Evolutionary conservation across 371 early-diverging fungal genomes (phyloP).

Genomic region (Mucor sp.): DNA sequence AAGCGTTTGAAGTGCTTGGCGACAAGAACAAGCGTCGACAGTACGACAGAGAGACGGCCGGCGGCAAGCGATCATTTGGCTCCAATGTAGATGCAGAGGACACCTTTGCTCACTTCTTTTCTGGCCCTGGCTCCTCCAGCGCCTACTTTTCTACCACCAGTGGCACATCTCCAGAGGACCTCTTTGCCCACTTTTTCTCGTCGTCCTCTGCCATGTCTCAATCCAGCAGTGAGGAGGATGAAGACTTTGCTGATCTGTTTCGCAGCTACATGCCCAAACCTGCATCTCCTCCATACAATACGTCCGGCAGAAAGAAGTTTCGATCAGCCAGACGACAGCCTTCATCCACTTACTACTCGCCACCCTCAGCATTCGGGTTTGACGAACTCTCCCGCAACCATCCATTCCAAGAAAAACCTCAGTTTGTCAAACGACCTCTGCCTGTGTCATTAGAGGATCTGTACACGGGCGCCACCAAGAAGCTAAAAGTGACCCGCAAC

Average conservation of each 20-base stretch:
- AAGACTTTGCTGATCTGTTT: conserved; percentile 5
- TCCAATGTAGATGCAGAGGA: conserved; percentile 71
- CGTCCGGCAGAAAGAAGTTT: background rate
- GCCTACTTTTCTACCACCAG: background rate
- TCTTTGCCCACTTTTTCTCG: conserved; percentile 1
- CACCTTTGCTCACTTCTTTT: conserved; percentile 87
- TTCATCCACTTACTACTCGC: background rate
- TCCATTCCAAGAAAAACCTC: conserved; percentile 37
- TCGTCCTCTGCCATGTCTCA: background rate
- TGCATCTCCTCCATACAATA: conserved; percentile 7
- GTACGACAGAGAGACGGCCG: background rate
- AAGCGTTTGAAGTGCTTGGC: conserved; percentile 97
- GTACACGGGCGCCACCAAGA: conserved; percentile 88
- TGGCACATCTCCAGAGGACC: background rate
- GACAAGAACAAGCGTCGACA: conserved; percentile 70
- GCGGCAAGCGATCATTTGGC: background rate
- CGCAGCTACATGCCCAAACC: background rate
- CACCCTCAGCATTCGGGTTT: background rate
- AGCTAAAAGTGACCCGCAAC: conserved; percentile 89
- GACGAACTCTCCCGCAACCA: background rate
- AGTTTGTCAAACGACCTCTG: conserved; percentile 66
- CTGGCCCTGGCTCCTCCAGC: conserved; percentile 2
- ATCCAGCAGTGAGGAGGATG: conserved; percentile 5
- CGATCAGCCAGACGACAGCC: background rate
- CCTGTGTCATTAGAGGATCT: conserved; percentile 91